phyloP scores from a whole-genome alignment of 1,139 yeast species.

The Suhomyces kunorum region DNA sequence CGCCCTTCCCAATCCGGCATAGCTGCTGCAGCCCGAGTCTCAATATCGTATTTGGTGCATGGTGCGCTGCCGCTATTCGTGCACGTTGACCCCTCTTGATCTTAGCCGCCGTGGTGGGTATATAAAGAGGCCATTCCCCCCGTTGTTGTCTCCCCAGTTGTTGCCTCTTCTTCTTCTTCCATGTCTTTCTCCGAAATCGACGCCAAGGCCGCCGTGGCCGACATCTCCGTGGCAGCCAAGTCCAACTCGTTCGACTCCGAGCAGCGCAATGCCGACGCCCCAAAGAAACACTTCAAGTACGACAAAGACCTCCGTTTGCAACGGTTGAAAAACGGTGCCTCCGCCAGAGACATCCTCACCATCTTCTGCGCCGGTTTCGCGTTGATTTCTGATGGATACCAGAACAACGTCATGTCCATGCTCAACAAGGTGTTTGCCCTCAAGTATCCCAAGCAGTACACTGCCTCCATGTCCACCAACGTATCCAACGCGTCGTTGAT shows the following conservation, averaged over 20 bases:
- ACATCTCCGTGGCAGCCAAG: slow-evolving; percentile 5
- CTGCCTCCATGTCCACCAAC: slow-evolving; percentile 47
- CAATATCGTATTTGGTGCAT: too few relatives aligned
- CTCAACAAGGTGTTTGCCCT: slow-evolving; percentile 49
- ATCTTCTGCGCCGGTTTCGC: slow-evolving; percentile 60
- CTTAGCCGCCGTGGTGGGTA: too few relatives aligned
- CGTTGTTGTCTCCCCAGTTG: too few relatives aligned
- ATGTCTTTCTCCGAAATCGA: slow-evolving; percentile 7
- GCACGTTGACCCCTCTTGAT: too few relatives aligned
- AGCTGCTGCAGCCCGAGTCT: too few relatives aligned
- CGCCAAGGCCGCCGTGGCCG: slow-evolving; percentile 5
- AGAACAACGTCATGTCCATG: slow-evolving; percentile 64
- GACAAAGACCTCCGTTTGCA: slow-evolving; percentile 35
- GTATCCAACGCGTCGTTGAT: slow-evolving; percentile 60
- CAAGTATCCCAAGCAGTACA: slow-evolving; percentile 47
- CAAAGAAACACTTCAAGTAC: slow-evolving; percentile 24
- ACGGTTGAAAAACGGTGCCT: slow-evolving; percentile 34
- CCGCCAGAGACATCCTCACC: slow-evolving; percentile 37
- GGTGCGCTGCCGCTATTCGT: too few relatives aligned
- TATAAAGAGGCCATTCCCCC: too few relatives aligned
- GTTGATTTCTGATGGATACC: slow-evolving; percentile 63
- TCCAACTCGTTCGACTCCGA: slow-evolving; percentile 9
- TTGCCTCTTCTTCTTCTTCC: too few relatives aligned
- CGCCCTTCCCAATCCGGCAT: too few relatives aligned
- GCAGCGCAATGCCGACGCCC: neutral